phyloP scores from a whole-genome alignment of 306 rosid species.

The Hippophae rhamnoides region DNA sequence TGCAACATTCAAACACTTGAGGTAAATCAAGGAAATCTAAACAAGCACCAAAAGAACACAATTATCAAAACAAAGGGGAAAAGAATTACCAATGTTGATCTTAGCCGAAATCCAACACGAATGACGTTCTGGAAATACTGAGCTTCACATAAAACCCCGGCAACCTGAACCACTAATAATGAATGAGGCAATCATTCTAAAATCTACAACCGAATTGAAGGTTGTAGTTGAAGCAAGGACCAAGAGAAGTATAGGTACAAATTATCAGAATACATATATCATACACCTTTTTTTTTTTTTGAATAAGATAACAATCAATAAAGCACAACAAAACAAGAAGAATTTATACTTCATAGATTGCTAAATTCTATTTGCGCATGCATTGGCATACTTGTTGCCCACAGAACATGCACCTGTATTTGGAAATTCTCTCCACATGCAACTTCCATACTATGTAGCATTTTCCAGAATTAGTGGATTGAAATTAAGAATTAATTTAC shows the following conservation, averaged over 20 bases:
- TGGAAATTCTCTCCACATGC: too few relatives aligned
- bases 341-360: too few relatives aligned
- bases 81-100: slow-evolving; percentile 74
- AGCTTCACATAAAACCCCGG: slow-evolving; percentile 86
- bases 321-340: too few relatives aligned
- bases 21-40: background rate
- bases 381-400: too few relatives aligned
- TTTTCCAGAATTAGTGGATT: too few relatives aligned
- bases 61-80: background rate
- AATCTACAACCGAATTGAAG: slow-evolving; percentile 7
- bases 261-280: background rate
- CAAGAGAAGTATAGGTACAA: background rate
- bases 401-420: too few relatives aligned
- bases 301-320: too few relatives aligned
- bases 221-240: slow-evolving; percentile 1
- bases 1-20: background rate
- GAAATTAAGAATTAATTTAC: too few relatives aligned
- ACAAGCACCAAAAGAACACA: slow-evolving; percentile 1
- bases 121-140: slow-evolving; percentile 96
- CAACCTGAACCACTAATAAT: slow-evolving; percentile 31
- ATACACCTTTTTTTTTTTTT: background rate
- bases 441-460: too few relatives aligned
- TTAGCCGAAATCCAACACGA: slow-evolving; percentile 79
- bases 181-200: slow-evolving; percentile 9
- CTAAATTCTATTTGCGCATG: too few relatives aligned